These are phyloP conservation scores for Dorcoceras hygrometricum DNA, from an alignment of 257 asterid genomes.

Conservation along the genomic window DNA sequence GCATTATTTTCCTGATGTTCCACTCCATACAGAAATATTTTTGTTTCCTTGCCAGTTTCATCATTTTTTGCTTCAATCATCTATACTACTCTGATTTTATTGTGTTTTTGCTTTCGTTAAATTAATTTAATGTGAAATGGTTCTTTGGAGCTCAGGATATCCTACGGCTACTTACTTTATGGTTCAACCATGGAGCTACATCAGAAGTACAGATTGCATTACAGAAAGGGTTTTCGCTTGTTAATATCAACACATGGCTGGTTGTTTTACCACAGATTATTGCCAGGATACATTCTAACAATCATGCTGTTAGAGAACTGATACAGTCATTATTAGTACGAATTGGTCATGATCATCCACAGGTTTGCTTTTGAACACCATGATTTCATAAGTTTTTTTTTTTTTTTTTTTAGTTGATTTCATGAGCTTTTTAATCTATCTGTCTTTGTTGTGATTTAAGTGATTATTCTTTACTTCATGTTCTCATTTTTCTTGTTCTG, in stretches of 20 bases:
- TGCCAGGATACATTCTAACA: slow-evolving; percentile 98
- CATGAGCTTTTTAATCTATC: neutral
- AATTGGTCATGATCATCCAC: slow-evolving; percentile 97
- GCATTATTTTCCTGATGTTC: slow-evolving; percentile 7
- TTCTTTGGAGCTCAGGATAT: slow-evolving; percentile 63
- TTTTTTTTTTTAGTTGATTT: no score
- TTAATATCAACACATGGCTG: slow-evolving; percentile 97
- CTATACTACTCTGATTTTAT: neutral
- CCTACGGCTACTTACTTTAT: slow-evolving; percentile 94
- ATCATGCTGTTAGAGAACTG: slow-evolving; percentile 88
- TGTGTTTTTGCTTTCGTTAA: slow-evolving; percentile 5
- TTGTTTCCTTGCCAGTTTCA: slow-evolving; percentile 5
- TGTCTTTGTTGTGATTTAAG: neutral
- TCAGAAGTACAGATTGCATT: slow-evolving; percentile 94
- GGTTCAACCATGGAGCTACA: slow-evolving; percentile 99
- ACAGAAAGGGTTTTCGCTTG: slow-evolving; percentile 90
- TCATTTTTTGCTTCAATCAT: slow-evolving; percentile 4
- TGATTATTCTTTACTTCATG: neutral
- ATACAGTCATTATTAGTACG: slow-evolving; percentile 92
- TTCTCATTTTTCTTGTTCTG: slow-evolving; percentile 8
- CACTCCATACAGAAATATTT: slow-evolving; percentile 12
- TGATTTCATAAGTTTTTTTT: neutral
- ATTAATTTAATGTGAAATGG: neutral
- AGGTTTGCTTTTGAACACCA: slow-evolving; percentile 48
- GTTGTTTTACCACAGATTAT: slow-evolving; percentile 99